A percentile compares a stretch with the other conserved stretches of the same genome.
Conservation (phyloP, 108 stramenopile genomes). For the Nitzschia inconspicua region DNA sequence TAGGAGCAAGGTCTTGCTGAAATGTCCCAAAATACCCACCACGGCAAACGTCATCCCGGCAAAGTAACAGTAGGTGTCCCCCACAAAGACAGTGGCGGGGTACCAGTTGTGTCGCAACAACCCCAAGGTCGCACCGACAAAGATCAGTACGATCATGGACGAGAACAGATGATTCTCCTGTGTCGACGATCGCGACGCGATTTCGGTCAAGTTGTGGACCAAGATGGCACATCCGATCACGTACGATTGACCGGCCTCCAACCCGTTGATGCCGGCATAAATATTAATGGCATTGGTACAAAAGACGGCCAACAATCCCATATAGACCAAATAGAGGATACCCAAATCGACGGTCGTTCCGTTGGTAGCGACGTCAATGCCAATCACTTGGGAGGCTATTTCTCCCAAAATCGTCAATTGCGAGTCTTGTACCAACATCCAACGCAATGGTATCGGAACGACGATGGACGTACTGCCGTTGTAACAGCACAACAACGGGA, state of each 20-base stretch:
- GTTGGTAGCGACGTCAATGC: slow-evolving; percentile 69
- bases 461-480: slow-evolving; percentile 91
- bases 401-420: slow-evolving; percentile 58
- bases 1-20: slow-evolving; percentile 93
- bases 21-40: slow-evolving; percentile 95
- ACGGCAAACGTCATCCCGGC: slow-evolving; percentile 99
- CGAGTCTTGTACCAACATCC: slow-evolving; percentile 47
- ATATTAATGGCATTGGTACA: slow-evolving; percentile 99
- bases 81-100: slow-evolving; percentile 95
- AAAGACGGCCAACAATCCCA: slow-evolving; percentile 97
- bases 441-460: slow-evolving; percentile 78
- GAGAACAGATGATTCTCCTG: slow-evolving; percentile 85
- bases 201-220: slow-evolving; percentile 78
- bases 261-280: slow-evolving; percentile 98
- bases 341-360: slow-evolving; percentile 85
- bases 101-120: slow-evolving; percentile 93
- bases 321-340: slow-evolving; percentile 87
- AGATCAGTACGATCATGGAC: slow-evolving; percentile 79
- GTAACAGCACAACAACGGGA: slow-evolving; percentile 95
- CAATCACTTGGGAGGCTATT: slow-evolving; percentile 37
- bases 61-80: slow-evolving; percentile 99
- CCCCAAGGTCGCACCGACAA: slow-evolving; percentile 82
- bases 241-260: slow-evolving; percentile 95
- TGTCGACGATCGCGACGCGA: slow-evolving; percentile 30
- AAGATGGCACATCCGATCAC: slow-evolving; percentile 85